These are phyloP conservation scores for Fusarium oligoseptatum DNA, from an alignment of 2,329 filamentous ascomycete species.

Conservation along the genomic window DNA sequence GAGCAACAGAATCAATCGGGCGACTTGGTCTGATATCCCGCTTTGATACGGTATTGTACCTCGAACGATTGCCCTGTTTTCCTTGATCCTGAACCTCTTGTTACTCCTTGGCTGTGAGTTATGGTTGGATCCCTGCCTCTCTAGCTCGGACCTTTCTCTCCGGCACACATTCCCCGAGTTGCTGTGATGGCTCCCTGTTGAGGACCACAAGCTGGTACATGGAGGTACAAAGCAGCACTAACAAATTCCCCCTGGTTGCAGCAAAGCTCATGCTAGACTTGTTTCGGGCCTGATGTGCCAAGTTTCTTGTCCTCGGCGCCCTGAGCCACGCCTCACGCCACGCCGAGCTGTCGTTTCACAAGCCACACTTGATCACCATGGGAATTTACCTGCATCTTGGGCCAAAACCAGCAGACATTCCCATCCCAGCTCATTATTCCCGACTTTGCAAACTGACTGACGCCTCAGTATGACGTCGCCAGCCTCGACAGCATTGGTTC, in stretches of 20 bases:
- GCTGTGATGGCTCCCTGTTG: constrained; percentile 1
- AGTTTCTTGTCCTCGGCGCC: not conserved
- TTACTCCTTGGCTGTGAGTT: constrained; percentile 1
- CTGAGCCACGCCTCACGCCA: constrained; percentile 28
- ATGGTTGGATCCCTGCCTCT: constrained; percentile 12
- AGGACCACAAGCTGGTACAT: constrained; percentile 20
- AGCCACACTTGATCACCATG: constrained; percentile 34
- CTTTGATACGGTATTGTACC: not conserved
- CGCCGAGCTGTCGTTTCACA: not conserved
- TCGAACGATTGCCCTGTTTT: not conserved
- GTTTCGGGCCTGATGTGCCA: not conserved
- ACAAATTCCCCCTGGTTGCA: constrained; percentile 28
- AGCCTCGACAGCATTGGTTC: constrained; percentile 14
- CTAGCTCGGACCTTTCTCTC: constrained; percentile 29
- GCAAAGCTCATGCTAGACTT: constrained; percentile 7
- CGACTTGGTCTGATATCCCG: constrained; percentile 7
- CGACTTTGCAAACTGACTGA: not conserved
- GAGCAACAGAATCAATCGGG: constrained; percentile 1
- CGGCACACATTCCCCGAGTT: constrained; percentile 27
- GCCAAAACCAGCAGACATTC: constrained; percentile 29
- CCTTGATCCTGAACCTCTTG: not conserved
- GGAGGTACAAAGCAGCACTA: constrained; percentile 33
- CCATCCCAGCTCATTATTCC: constrained; percentile 21
- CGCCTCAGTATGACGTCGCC: constrained; percentile 27
- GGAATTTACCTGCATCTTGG: constrained; percentile 21